Conservation (phyloP, 169 alveolate genomes). For the Neospora caninum region DNA sequence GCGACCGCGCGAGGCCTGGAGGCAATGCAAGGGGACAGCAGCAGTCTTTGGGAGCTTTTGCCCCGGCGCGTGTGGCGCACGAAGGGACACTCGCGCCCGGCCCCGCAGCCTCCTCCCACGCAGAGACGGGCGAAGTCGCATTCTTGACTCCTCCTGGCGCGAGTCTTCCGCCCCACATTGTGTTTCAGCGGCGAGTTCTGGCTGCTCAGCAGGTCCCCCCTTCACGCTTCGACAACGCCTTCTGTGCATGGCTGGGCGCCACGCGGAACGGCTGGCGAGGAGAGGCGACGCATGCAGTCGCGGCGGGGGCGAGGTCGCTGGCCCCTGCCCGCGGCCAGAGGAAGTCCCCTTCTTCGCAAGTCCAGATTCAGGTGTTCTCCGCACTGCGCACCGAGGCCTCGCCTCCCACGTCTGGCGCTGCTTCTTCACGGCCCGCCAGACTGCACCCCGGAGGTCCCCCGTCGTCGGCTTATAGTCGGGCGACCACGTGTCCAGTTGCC, state of each 20-base stretch:
- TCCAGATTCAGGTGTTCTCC: not conserved
- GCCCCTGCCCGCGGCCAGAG: too few species aligned
- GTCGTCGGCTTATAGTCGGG: too few species aligned
- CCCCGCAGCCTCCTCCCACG: too few species aligned
- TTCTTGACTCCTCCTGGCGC: too few species aligned
- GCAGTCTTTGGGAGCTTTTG: not conserved
- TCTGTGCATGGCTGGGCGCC: conserved; percentile 18
- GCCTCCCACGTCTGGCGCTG: not conserved
- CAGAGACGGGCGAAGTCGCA: too few species aligned
- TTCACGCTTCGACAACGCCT: not conserved
- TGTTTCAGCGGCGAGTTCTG: not conserved
- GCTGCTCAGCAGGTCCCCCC: not conserved
- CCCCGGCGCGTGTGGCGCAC: not conserved
- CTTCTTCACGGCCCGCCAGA: too few species aligned
- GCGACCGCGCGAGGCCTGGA: not conserved
- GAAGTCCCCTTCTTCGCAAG: not conserved
- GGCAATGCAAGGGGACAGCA: not conserved
- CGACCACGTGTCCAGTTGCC: too few species aligned
- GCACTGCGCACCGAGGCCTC: not conserved
- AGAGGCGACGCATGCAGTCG: too few species aligned
- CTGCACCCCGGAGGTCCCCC: too few species aligned
- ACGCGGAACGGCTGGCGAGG: not conserved
- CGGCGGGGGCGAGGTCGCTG: too few species aligned
- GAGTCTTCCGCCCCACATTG: not conserved
- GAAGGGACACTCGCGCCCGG: not conserved